Base-by-base conservation (phyloP, 345 rosid species). In the Hibiscus trionum region DNA sequence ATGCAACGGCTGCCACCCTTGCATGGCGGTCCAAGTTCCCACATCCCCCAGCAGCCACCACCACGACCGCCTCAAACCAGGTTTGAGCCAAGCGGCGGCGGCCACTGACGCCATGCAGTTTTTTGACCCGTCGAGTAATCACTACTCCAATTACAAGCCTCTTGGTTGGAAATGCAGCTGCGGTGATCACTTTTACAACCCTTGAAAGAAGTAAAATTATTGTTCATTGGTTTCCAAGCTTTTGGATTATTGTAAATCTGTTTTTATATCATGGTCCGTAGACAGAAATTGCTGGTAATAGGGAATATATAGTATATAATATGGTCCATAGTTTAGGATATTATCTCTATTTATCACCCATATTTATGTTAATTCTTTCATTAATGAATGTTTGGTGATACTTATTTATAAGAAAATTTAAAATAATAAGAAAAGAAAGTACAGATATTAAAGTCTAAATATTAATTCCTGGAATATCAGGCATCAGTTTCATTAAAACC, bases 121-220 rank as follows among this genome's bases (percentile, higher is more conserved):
- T 49, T 72, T 76, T 35, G 80, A 80, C 69, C 84, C 80, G 39
- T 78, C 76, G 11, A 79, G 83, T 21, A 85, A 86, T 47, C 81
- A 87, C 79, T 90, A 87, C 84, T 83, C 97, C 37, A 90, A 91
- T 68, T 94, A 94, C 82, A 94, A 91, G 85, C 97, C 98, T 11
- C 86, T 94, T n/a, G 96, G 93, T 0, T 94, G 98, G 98, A 91
- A 91, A 77, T 94, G 98, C 70, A 81, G 81, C 55, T 94, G 98
- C 73, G 78, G 78, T 69, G 85, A 84, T 63, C 91, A 86, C 67
- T 86, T 88, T 50, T 94, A 84, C 77, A 94, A 91, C 76, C 98
- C 98, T 72, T 90, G 24, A 75, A 0, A 16, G 7, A 14, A 39
- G 44, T 39, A 39, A 24, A 66, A 66, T 14, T 12, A 11, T 24